Evolutionary conservation across 2,329 filamentous ascomycete genomes (phyloP), one percentile per base, ranked within the genome.

Genomic region (Didymella segeticola): DNA sequence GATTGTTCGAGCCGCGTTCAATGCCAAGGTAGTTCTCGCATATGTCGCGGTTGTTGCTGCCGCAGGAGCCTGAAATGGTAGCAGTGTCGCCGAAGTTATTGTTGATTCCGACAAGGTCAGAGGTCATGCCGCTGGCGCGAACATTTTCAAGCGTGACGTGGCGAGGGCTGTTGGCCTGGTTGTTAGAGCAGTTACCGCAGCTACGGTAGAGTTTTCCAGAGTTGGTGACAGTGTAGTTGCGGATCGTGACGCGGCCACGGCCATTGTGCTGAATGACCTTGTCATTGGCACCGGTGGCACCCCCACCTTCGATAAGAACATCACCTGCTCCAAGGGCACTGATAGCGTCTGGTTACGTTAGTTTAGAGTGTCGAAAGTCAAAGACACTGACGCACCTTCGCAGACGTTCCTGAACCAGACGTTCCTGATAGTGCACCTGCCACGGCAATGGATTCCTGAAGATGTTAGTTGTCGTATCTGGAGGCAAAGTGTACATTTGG

Each of bases 71-170:
- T 53, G 69, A 73, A 52, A 79, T 71, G 15, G 63, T 74, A 55
- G 76, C 76, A 1, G 76, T 76, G 57, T 79, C 77, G n/a, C 77
- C 77, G 48, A 74, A 79, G 72, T 79, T 80, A 34, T 68, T 70
- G 68, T 79, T 80, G 62, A 79, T 78, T 38, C 76, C 75, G 56
- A 71, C 77, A 26, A 76, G 64, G 6, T 70, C 66, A 23, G 47
- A 41, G 42, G 66, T 67, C 23, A 77, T 77, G 37, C 66, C 56
- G 12, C 64, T 58, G 33, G 75, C 76, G 10, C 64, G 65, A 38
- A 75, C 60, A 53, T 73, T 73, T 53, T 74, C 61, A 23, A 79
- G 67, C 38, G 75, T 66, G 42, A 77, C 67, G 55, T 75, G 67
- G 14, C 76, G 67, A 19, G 72, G 73, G 48, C 70, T 71, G 47